Percentiles rank a stretch among this genome's conserved stretches.
These are phyloP conservation scores for Luffa acutangula DNA, from an alignment of 306 rosid species.

Conservation along the genomic window DNA sequence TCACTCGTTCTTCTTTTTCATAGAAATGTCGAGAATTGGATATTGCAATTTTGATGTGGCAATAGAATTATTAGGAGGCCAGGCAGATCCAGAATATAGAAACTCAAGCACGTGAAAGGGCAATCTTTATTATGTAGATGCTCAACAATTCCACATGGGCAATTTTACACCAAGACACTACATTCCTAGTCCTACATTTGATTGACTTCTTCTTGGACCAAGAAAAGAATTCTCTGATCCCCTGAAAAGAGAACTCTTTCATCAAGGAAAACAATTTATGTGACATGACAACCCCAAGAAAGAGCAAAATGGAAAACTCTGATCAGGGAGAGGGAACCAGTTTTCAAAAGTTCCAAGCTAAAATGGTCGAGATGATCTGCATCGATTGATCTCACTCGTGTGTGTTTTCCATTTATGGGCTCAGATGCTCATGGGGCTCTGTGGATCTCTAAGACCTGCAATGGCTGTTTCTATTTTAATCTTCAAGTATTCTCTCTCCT, in stretches of 20 bases:
- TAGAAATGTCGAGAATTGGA: background rate
- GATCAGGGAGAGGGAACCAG: background rate
- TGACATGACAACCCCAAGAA: background rate
- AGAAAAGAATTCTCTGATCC: background rate
- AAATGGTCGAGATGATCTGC: background rate
- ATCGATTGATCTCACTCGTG: background rate
- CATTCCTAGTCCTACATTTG: background rate
- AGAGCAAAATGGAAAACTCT: background rate
- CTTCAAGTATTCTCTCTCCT: slow-evolving; percentile 61
- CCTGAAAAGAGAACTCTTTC: background rate
- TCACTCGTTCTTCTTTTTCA: background rate
- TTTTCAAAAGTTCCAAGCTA: background rate
- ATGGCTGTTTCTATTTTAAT: slow-evolving; percentile 58
- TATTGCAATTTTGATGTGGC: background rate
- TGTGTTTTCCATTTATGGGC: background rate
- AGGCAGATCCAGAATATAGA: background rate
- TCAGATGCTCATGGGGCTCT: slow-evolving; percentile 72
- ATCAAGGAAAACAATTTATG: background rate
- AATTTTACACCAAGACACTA: background rate
- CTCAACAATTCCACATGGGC: background rate
- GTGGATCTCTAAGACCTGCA: slow-evolving; percentile 63
- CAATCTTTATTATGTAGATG: background rate
- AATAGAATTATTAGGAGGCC: background rate
- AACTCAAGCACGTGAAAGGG: background rate
- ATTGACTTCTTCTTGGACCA: background rate